phyloP scores from a whole-genome alignment of 192 early-diverging fungal genomes.

The Ramicandelaber brevisporus region DNA sequence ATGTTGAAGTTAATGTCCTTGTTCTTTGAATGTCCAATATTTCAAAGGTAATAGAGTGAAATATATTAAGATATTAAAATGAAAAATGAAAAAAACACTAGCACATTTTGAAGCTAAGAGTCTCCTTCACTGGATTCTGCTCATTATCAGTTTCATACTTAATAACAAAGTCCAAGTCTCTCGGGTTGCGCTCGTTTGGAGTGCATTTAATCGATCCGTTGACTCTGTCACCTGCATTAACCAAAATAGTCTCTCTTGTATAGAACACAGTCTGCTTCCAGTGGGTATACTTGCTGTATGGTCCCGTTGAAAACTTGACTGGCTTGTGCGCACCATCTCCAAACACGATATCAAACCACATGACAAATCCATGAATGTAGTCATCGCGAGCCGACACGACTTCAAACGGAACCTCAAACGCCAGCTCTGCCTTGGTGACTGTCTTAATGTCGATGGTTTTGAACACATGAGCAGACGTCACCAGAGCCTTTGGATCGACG shows the following conservation, averaged over 20 bases:
- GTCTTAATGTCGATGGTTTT: conserved; percentile 49
- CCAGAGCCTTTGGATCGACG: conserved; percentile 63
- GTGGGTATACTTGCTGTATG: conserved; percentile 78
- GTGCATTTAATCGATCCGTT: conserved; percentile 33
- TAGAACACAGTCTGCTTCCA: conserved; percentile 99
- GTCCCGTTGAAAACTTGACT: conserved; percentile 55
- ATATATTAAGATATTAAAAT: background rate
- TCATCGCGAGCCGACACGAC: conserved; percentile 51
- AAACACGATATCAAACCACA: conserved; percentile 95
- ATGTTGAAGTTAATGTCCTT: too few species aligned
- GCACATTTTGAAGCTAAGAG: conserved; percentile 45
- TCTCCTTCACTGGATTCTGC: conserved; percentile 16
- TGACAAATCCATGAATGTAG: conserved; percentile 77
- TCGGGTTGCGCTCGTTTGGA: conserved; percentile 62
- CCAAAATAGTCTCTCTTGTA: conserved; percentile 39
- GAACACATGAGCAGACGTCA: conserved; percentile 52
- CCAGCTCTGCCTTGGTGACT: conserved; percentile 66
- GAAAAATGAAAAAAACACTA: background rate
- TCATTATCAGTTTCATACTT: conserved; percentile 35
- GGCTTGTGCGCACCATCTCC: conserved; percentile 73
- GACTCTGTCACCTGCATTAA: conserved; percentile 48
- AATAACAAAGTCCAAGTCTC: conserved; percentile 83
- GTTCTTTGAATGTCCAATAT: too few species aligned
- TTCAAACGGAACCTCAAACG: conserved; percentile 64
- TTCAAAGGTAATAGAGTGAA: too few species aligned